Evolutionary conservation across 805 yeast species (phyloP), one percentile per base, ranked within the genome.

Genomic region (Zygotorulaspora sp.): DNA sequence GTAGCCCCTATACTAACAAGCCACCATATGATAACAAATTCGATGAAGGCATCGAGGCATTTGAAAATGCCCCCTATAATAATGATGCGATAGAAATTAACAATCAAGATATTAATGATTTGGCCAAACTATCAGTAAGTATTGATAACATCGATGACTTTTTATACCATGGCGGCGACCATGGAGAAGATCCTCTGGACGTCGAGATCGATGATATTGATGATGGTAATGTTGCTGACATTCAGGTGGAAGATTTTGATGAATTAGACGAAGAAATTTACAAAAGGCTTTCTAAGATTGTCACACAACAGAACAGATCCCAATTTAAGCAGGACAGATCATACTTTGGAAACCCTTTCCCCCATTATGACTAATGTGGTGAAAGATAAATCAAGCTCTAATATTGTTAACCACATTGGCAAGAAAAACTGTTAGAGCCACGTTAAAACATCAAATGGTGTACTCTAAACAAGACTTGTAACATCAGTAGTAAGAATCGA

Each of bases 191-290:
- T 28, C 26, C 37, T n/a, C 27, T 34, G 6, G 49, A 43, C 16
- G 33, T 37, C 12, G 34, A 35, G 7, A 44, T 38, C 19, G 54
- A 47, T 20, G 57, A 53, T 19, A 41, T 41, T 7, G 59, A 52
- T 18, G 50, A 46, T 16, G 50, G 45, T 28, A 48, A 46, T 26
- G 59, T 55, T 6, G 47, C 45, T 24, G 63, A 58, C 35, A 31
- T 57, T 4, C 46, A 48, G 16, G 41, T 57, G 14, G 58, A 47
- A 9, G 62, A 57, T 12, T 39, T 55, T 27, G 63, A 58, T 37
- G 61, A 52, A 26, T 35, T 58, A 16, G 62, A 58, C 33, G 62
- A 57, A 38, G 60, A 53, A 35, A 43, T 58, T 36, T 58, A 57
- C 35, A 49, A 42, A 12, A 48, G 58, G 19, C 30, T 57, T 5